These are phyloP conservation scores for Mrakia gelida DNA, from an alignment of 768 basidiomycete species.

Conservation along the genomic window DNA sequence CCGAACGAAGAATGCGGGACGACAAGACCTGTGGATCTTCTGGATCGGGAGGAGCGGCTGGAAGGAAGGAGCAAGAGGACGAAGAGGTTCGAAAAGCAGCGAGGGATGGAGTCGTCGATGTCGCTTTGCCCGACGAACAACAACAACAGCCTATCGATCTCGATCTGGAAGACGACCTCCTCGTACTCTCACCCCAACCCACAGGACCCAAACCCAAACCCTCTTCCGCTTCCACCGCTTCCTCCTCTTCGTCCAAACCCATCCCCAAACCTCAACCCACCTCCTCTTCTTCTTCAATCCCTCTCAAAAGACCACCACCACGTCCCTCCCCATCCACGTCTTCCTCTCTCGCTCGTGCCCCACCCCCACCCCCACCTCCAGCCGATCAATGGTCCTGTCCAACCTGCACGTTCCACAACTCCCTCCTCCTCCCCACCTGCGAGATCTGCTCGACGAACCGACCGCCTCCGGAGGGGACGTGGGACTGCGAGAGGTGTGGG, in stretches of 20 bases:
- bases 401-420: constrained; percentile 28
- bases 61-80: constrained; percentile 36
- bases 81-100: constrained; percentile 11
- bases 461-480: constrained; percentile 8
- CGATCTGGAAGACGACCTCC: not conserved
- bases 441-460: constrained; percentile 16
- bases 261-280: not conserved
- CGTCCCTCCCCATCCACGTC: not conserved
- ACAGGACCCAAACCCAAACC: not conserved
- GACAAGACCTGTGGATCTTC: constrained; percentile 60
- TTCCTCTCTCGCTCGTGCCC: not conserved
- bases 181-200: too few species aligned
- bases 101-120: constrained; percentile 23
- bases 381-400: constrained; percentile 23
- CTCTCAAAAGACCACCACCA: constrained; percentile 4
- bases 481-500: constrained; percentile 1
- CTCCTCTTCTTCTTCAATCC: not conserved
- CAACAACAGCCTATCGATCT: not conserved
- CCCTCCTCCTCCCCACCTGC: not conserved
- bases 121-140: too few species aligned
- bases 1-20: constrained; percentile 70
- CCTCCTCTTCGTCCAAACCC: not conserved
- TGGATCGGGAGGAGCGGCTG: not conserved
- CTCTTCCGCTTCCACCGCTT: not conserved
- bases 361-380: not conserved